These are phyloP conservation scores for Casuarina equisetifolia DNA, from an alignment of 306 rosid species.

Conservation along the genomic window DNA sequence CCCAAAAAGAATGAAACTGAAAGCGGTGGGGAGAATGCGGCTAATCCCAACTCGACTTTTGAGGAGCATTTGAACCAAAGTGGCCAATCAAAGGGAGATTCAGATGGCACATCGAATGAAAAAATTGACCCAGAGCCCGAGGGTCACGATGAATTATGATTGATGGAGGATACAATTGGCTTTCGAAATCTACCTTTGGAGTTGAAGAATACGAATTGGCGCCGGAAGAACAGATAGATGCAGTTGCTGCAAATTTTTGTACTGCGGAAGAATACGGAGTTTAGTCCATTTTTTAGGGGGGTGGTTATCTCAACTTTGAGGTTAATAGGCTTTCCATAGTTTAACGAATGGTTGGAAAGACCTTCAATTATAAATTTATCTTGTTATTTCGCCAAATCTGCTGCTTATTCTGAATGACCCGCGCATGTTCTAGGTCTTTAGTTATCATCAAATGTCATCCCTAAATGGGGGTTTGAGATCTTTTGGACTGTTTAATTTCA, in stretches of 20 bases:
- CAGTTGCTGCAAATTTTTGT: slow-evolving; percentile 25
- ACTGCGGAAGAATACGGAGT: slow-evolving; percentile 29
- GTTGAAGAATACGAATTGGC: slow-evolving; percentile 27
- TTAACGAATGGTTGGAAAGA: too few species aligned
- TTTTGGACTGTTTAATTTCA: too few species aligned
- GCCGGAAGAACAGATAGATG: slow-evolving; percentile 33
- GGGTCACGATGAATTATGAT: slow-evolving; percentile 77
- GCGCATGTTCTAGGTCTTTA: too few species aligned
- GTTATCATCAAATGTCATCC: too few species aligned
- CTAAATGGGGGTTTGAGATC: too few species aligned
- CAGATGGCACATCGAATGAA: slow-evolving; percentile 43
- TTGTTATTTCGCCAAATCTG: too few species aligned
- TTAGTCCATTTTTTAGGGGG: too few species aligned
- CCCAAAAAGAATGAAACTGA: slow-evolving; percentile 60
- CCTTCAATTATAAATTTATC: too few species aligned
- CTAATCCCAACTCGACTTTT: slow-evolving; percentile 43
- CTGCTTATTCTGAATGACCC: too few species aligned
- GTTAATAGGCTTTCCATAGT: too few species aligned
- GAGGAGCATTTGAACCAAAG: slow-evolving; percentile 42
- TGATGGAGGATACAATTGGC: slow-evolving; percentile 29
- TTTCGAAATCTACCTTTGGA: slow-evolving; percentile 32
- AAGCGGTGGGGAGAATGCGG: slow-evolving; percentile 38
- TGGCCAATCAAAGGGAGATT: slow-evolving; percentile 33
- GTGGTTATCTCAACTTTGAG: too few species aligned
- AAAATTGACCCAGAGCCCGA: slow-evolving; percentile 31